Conservation (phyloP, 2,329 filamentous ascomycete genomes). For the Aureobasidium zeae region DNA sequence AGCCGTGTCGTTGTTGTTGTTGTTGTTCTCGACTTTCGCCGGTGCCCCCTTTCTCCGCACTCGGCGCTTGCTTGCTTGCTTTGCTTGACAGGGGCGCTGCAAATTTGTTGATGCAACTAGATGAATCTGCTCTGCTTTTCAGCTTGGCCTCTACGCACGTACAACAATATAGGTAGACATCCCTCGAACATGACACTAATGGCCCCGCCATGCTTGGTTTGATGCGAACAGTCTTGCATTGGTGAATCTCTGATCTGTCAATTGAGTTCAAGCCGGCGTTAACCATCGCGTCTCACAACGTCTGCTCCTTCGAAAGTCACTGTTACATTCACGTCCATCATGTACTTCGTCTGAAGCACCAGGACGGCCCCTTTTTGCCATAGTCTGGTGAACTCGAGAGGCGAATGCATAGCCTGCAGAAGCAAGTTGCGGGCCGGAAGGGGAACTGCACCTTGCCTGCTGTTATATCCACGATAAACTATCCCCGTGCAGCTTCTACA, state of each 20-base stretch:
- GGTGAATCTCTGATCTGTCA: constrained; percentile 5
- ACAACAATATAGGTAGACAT: not conserved
- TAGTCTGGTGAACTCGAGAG: too few relatives aligned
- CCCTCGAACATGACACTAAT: not conserved
- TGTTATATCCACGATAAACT: constrained; percentile 6
- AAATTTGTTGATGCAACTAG: not conserved
- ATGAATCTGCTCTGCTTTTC: constrained; percentile 3
- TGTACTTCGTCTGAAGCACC: too few relatives aligned
- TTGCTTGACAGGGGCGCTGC: not conserved
- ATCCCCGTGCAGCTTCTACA: too few relatives aligned
- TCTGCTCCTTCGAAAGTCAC: not conserved
- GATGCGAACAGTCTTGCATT: not conserved
- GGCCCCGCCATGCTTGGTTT: not conserved
- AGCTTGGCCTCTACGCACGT: constrained; percentile 6
- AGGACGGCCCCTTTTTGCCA: not conserved
- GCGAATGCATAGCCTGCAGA: too few relatives aligned
- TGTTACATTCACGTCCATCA: too few relatives aligned
- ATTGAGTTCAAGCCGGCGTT: constrained; percentile 13
- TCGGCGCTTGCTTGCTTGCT: not conserved
- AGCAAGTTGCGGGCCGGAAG: too few relatives aligned
- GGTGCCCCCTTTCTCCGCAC: not conserved
- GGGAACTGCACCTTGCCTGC: too few relatives aligned
- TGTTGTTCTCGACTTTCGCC: not conserved
- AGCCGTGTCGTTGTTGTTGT: not conserved
- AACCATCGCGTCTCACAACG: constrained; percentile 12